phyloP scores from a whole-genome alignment of 2,329 filamentous ascomycete genomes.

The Cryphonectria naterciae region DNA sequence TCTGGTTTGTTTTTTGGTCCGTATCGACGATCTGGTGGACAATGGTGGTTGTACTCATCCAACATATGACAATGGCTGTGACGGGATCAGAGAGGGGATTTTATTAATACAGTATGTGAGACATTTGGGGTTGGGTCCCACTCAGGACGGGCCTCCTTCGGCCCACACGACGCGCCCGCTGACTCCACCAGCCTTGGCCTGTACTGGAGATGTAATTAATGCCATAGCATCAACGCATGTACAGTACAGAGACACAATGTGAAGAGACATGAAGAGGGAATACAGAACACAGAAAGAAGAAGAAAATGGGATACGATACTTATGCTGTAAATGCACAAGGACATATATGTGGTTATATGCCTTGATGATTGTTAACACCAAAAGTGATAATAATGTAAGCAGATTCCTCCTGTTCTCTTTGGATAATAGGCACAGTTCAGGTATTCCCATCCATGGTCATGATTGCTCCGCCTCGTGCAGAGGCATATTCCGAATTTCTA shows the following conservation, averaged over 20 bases:
- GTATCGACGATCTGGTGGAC: not conserved
- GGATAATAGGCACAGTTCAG: too few relatives aligned
- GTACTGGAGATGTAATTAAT: not conserved
- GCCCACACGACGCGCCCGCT: not conserved
- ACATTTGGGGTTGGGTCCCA: not conserved
- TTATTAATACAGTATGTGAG: not conserved
- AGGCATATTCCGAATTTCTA: too few relatives aligned
- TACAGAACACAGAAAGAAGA: not conserved
- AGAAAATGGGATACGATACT: too few relatives aligned
- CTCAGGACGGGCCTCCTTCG: not conserved
- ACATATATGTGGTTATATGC: too few relatives aligned
- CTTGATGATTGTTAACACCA: too few relatives aligned
- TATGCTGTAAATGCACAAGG: too few relatives aligned
- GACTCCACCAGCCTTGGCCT: not conserved
- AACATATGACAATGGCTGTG: not conserved
- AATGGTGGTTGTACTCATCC: too few relatives aligned
- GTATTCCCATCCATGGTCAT: too few relatives aligned
- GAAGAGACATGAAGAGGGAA: not conserved
- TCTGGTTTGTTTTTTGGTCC: not conserved
- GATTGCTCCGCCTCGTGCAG: too few relatives aligned
- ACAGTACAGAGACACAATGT: not conserved
- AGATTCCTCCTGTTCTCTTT: too few relatives aligned
- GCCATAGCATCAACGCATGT: not conserved
- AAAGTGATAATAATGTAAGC: too few relatives aligned
- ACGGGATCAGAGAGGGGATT: not conserved